Base-by-base conservation (phyloP, 202 grass and related monocot species). In the Tripidium arundinaceum region DNA sequence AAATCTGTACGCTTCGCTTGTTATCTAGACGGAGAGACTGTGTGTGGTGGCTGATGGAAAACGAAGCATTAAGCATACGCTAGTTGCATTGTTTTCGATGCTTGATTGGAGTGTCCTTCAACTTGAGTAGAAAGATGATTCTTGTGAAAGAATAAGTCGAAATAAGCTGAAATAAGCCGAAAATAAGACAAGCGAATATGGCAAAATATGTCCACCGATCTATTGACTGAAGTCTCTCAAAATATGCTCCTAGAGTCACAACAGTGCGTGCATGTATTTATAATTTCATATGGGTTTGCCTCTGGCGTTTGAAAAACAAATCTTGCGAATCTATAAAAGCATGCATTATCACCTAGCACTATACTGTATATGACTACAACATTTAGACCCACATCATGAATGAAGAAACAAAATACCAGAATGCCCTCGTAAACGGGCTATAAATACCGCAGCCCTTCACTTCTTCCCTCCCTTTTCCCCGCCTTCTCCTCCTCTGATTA, bases 391-490 rank as follows among this genome's bases (percentile, higher is more conserved):
- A 7, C 2, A 47, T 24, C 19, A 34, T 5, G 18, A 65, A 11
- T 0, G 8, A 24, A 55, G 19, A 21, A 55, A 25, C 6, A 24
- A 65, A 62, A 41, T 33, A 58, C 24, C 21, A 15, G 11, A 27
- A 37, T 13, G 13, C 63, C 66, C 26, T 33, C 1, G n/a, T 25
- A 59, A 68, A 68, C 45, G 24, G 4, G 41, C 88, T 91, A 97
- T 91, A 97, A 93, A 85, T 97, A 81, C 36, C 41, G 9, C 13
- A 14, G 78, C 75, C 72, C 70, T 87, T 75, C 75, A 84, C 75
- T 85, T 90, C 83, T 84, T 85, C 41, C 75, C 74, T 83, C 84
- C 90, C 93, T 85, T 97, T 93, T 87, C 71, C 77, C 69, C 65
- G 25, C 38, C 68, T n/a, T n/a, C n/a, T n/a, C n/a, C n/a, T n/a